Conservation (phyloP, 2,329 filamentous ascomycete species). For the Pezicula carpinea region DNA sequence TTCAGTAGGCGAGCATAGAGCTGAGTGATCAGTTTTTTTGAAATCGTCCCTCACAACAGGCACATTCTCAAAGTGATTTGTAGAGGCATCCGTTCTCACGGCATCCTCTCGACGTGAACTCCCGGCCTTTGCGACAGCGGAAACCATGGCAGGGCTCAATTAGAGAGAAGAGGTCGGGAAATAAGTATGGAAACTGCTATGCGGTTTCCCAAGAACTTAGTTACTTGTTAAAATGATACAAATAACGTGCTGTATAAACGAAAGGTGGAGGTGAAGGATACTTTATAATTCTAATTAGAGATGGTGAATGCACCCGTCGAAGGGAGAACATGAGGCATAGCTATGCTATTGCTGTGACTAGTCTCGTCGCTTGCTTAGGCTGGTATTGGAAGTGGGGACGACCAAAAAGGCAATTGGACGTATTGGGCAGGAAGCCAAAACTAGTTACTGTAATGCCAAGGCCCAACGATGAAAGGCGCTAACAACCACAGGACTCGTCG, state of each 20-base stretch:
- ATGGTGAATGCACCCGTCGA: too few species aligned
- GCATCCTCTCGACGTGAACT: background rate
- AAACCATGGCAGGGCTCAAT: background rate
- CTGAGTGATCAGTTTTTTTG: background rate
- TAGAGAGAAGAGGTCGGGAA: background rate
- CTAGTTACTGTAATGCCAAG: background rate
- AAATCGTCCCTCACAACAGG: background rate
- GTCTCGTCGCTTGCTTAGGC: too few species aligned
- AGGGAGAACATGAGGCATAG: too few species aligned
- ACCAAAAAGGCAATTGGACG: constrained; percentile 1
- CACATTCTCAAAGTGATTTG: background rate
- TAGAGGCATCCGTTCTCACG: background rate
- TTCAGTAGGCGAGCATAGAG: background rate
- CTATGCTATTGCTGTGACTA: too few species aligned
- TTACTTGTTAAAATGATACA: too few species aligned
- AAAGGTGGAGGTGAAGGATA: too few species aligned
- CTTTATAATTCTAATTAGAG: too few species aligned
- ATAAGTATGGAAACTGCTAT: background rate
- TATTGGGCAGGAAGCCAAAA: constrained; percentile 1
- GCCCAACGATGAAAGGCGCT: background rate
- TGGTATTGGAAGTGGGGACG: background rate
- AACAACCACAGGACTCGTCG: background rate
- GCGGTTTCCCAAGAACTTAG: too few species aligned
- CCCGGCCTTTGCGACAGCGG: background rate
- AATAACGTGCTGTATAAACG: too few species aligned